Evolutionary conservation across 495 filamentous ascomycete genomes (phyloP).

Genomic region (Neurospora pannonica): DNA sequence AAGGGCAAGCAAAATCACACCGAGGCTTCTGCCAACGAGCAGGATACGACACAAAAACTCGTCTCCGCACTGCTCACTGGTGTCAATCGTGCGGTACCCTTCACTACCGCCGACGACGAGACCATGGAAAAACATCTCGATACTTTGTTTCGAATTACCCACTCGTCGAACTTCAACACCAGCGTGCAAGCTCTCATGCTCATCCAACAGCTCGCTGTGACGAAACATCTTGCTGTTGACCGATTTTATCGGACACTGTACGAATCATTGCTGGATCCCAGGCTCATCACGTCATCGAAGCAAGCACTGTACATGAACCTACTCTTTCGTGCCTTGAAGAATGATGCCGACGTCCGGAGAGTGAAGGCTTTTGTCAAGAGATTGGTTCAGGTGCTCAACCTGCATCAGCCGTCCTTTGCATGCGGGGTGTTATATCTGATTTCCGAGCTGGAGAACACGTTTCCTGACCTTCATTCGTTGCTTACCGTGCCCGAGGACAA

Average conservation of each 20-base stretch:
- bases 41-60: constrained; percentile 68
- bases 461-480: constrained; percentile 64
- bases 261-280: constrained; percentile 84
- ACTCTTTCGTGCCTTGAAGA: constrained; percentile 75
- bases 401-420: constrained; percentile 89
- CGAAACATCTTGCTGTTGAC: constrained; percentile 68
- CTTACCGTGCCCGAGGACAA: constrained; percentile 63
- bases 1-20: constrained; percentile 13
- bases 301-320: constrained; percentile 92
- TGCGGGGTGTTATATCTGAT: constrained; percentile 84
- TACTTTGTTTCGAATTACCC: constrained; percentile 87
- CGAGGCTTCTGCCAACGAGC: constrained; percentile 29
- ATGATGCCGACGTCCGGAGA: constrained; percentile 74
- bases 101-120: constrained; percentile 68
- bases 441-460: constrained; percentile 65
- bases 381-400: constrained; percentile 69
- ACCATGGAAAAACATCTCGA: constrained; percentile 82
- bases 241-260: constrained; percentile 93
- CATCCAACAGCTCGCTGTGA: constrained; percentile 80
- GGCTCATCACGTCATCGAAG: constrained; percentile 82
- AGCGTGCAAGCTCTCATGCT: constrained; percentile 92
- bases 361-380: constrained; percentile 94
- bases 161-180: constrained; percentile 98
- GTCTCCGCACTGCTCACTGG: constrained; percentile 84
- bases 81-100: constrained; percentile 92